Evolutionary conservation across 345 rosid species (phyloP).

Genomic region (Citrus hindsii): DNA sequence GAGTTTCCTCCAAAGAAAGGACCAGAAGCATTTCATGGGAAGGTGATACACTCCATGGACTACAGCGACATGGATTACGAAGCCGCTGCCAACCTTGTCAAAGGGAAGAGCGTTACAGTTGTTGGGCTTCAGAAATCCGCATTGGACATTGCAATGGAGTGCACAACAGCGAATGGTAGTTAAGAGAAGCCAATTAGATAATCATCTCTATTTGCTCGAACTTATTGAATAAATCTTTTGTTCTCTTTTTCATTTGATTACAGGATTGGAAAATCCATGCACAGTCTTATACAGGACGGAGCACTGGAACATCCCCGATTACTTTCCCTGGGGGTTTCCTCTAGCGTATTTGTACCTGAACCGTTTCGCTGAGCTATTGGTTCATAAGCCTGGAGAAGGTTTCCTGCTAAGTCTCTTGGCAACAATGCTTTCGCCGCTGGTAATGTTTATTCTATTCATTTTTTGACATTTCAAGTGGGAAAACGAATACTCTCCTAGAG

Average conservation of each 20-base stretch:
- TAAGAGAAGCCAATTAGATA: neutral
- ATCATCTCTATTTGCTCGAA: neutral
- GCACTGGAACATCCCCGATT: constrained; percentile 42
- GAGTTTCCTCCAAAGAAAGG: constrained; percentile 34
- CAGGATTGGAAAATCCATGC: constrained; percentile 29
- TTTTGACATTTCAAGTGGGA: neutral
- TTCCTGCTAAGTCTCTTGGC: constrained; percentile 30
- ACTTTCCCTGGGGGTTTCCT: constrained; percentile 46
- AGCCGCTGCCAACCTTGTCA: constrained; percentile 8
- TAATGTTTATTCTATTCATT: neutral
- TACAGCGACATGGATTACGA: constrained; percentile 21
- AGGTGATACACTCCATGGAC: constrained; percentile 49
- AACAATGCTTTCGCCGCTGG: constrained; percentile 38
- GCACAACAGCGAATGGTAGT: constrained; percentile 32
- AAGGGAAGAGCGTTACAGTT: constrained; percentile 33
- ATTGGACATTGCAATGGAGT: constrained; percentile 41
- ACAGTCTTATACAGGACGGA: constrained; percentile 27
- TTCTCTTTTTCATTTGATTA: neutral
- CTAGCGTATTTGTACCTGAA: constrained; percentile 28
- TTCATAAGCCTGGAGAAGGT: constrained; percentile 53
- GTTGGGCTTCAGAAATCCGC: constrained; percentile 44
- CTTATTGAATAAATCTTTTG: neutral
- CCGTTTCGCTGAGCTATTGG: constrained; percentile 42
- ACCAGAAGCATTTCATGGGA: constrained; percentile 42
- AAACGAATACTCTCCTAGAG: neutral